phyloP scores from a whole-genome alignment of 805 yeast genomes.

The Torulaspora microellipsoides region DNA sequence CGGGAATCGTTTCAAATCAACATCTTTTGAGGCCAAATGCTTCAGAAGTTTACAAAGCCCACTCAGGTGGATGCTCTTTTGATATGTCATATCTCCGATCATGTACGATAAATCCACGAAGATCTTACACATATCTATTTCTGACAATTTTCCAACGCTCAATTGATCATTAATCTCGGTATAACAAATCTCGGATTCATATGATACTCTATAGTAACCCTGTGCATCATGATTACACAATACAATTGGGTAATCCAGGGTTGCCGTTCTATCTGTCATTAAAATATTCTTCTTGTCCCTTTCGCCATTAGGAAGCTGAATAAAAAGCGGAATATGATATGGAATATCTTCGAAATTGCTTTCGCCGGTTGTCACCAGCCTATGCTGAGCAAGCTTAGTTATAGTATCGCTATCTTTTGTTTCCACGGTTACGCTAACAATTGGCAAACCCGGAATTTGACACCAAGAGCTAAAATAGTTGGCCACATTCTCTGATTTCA shows the following conservation, averaged over 20 bases:
- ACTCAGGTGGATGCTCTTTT: constrained; percentile 24
- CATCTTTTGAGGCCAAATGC: constrained; percentile 10
- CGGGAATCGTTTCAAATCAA: constrained; percentile 16
- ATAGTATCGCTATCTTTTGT: constrained; percentile 25
- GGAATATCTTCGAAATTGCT: constrained; percentile 51
- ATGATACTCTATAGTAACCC: constrained; percentile 48
- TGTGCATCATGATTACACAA: constrained; percentile 25
- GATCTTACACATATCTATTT: constrained; percentile 30
- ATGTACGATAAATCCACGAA: constrained; percentile 34
- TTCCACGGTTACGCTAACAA: constrained; percentile 37
- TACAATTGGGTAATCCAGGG: constrained; percentile 16
- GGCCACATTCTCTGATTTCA: constrained; percentile 27
- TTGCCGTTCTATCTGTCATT: constrained; percentile 29
- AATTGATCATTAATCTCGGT: constrained; percentile 23
- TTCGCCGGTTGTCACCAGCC: constrained; percentile 29
- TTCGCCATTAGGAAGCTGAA: constrained; percentile 17
- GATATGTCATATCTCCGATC: constrained; percentile 30
- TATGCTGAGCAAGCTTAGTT: constrained; percentile 39
- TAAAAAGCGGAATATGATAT: constrained; percentile 54
- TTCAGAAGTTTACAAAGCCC: constrained; percentile 30
- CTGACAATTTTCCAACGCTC: constrained; percentile 21
- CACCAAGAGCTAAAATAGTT: constrained; percentile 49
- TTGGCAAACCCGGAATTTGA: constrained; percentile 55
- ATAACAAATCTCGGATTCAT: constrained; percentile 33
- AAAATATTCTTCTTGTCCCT: constrained; percentile 21